Evolutionary conservation across 495 filamentous ascomycete species (phyloP), one percentile per base, ranked within the genome.

Genomic region (Astrocystis sublimbata): DNA sequence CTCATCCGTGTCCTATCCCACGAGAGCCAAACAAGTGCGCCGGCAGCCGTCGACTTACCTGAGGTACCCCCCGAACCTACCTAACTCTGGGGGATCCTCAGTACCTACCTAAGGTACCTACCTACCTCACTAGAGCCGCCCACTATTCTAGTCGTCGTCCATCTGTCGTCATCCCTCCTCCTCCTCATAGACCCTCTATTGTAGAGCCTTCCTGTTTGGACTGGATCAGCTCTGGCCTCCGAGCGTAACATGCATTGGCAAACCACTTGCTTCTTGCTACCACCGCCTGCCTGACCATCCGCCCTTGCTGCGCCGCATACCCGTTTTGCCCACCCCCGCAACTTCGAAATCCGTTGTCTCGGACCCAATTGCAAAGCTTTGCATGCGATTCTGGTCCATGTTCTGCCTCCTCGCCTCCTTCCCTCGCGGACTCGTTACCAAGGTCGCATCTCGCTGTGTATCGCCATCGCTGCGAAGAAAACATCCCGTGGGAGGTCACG

Each of bases 81-180:
- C n/a, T n/a, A n/a, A n/a, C n/a, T n/a, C n/a, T n/a, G n/a, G n/a
- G n/a, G n/a, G n/a, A n/a, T n/a, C n/a, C n/a, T n/a, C n/a, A n/a
- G 41, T 12, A 45, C 12, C 43, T 46, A 24, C 43, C 21, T 46
- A 3, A n/a, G 3, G 23, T 47, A 26, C 36, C 36, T 38, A 38
- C 36, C 15, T 52, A 51, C 24, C 56, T 21, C 26, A 52, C 26
- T 57, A 45, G 40, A 26, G 38, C 38, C 54, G 54, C 40, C 54
- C 40, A 24, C 54, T 57, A 45, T 45, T 43, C n/a, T 36, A 17
- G n/a, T 24, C 30, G 35, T 40, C 45, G 17, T 61, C 47, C 53
- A 15, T 60, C 58, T 61, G 58, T 61, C 58, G 58, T 61, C 58
- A 61, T 61, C 33, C 58, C 52, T 61, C 33, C 46, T 52, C 45